Evolutionary conservation across 176 grass and related monocot species (phyloP), one percentile per base, ranked within the genome.

Genomic region (Eragrostis curvula): DNA sequence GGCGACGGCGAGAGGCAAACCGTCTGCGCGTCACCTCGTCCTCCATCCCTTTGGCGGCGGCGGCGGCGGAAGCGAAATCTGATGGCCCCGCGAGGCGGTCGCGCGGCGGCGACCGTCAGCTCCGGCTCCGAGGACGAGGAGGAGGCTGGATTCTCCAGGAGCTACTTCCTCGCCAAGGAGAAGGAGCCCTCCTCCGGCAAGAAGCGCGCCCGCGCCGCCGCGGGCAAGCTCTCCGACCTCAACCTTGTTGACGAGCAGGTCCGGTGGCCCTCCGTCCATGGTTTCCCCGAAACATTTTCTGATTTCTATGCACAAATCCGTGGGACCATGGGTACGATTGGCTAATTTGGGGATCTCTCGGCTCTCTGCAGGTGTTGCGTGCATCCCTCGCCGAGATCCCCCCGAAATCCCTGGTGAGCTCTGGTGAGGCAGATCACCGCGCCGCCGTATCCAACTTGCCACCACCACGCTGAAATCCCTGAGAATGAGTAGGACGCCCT

Each of bases 141-240:
- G 72, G 92, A 95, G 70, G 68, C 83, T 3, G 87, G 73, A 12
- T 93, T 93, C 62, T 98, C 96, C 14, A 93, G 96, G 78, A 98
- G 90, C 71, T 98, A 98, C 64, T 98, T 98, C 76, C 85, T 98
- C 21, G 92, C 96, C 66, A 98, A 93, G 88, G 96, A 98, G 89
- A 85, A 89, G 79, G 73, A 90, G 67, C 83, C 90, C 55, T 80
- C 88, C 43, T 95, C 92, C 0, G 71, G 60, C 64, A 98, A 93
- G 82, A 92, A 87, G 86, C 86, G 86, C 2, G 71, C 88, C 16
- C 79, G 75, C 10, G 84, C 86, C 12, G 42, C 52, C 45, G 87
- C 48, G 8, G 78, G 84, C 46, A 97, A 98, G 84, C 86, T 91
- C 47, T 82, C 90, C 6, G 89, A 98, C 68, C 86, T 98, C 70